Evolutionary conservation across 169 alveolate species (phyloP), one percentile per base, ranked within the genome.

Genomic region (Eimeria falciformis): DNA sequence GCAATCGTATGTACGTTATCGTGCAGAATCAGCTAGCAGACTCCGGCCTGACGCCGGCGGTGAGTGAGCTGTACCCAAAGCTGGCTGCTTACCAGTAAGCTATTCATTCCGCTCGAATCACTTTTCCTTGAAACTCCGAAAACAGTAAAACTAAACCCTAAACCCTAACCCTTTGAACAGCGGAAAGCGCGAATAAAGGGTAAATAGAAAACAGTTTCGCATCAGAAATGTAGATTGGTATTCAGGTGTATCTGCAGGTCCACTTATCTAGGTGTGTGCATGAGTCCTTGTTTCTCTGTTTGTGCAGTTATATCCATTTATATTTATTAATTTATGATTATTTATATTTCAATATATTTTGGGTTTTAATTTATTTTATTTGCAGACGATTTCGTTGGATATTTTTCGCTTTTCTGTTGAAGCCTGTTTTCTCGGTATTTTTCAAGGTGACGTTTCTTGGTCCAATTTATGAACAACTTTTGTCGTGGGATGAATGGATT

Each of bases 401-500:
- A 3, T 87, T 87, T 40, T 68, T 87, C 7, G 75, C 43, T 3
- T 87, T 68, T 37, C 18, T 87, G 62, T 9, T 87, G 65, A 87
- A 87, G 86, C 92, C 92, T 2, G 86, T 71, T n/a, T 58, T 55
- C n/a, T 65, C 79, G 0, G 78, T 87, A 3, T 87, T 87, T 43
- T 87, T 69, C 86, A 87, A 87, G 25, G 69, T 87, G n/a, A 46
- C 92, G 12, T 45, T 85, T 47, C 62, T 85, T 25, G 55, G 77
- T 6, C 92, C 79, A 33, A 66, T 46, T 25, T 85, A 85, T 69
- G 92, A 85, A 53, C 92, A 85, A 53, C 84, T 85, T 5, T 84
- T 85, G 9, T 85, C 92, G 14, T 85, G 92, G 92, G 92, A 85
- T 25, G 92, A 85, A 45, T 85, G 84, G 84, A 29, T 85, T n/a